Evolutionary conservation across 2,329 filamentous ascomycete species (phyloP), one percentile per base, ranked within the genome.

Genomic region (Aspergillus melleus): DNA sequence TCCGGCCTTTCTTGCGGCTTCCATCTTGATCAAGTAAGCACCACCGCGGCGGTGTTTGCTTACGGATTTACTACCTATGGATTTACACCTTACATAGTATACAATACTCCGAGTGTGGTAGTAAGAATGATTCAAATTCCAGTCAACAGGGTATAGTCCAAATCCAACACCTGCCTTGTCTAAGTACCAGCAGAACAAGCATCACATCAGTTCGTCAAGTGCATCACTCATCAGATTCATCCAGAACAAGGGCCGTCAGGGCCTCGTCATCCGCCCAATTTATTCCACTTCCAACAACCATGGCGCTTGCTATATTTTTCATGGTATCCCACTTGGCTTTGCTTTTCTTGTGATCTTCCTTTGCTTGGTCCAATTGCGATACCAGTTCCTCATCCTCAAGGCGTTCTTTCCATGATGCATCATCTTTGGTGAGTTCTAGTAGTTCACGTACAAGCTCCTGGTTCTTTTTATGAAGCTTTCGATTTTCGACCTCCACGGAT

Each of bases 231-330:
- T 84, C 90, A 63, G 94, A 81, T 36, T 81, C 78, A 65, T 85
- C 91, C 62, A 96, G 80, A 26, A 96, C 91, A 61, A 94, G 81
- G 54, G 86, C 84, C 59, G 85, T 81, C 62, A 96, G 77, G 60
- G 80, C 81, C 54, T 87, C 83, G 74, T 96, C 87, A 46, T 84
- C 80, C 12, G 86, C 87, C 92, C 92, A 96, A 70, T 96, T 88
- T 56, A 95, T 81, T 51, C 92, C 92, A 73, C 91, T 96, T 3
- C 90, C 91, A 5, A 87, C 90, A 51, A 96, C 84, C 57, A 92
- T 83, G 19, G 89, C 91, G 69, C 89, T 90, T n/a, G 90, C 83
- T 47, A 92, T 86, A 24, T 86, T 90, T 77, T 94, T 95, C 74
- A 94, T 85, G 20, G 89, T 86, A 68, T 86, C 86, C 87, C 88